Conservation (phyloP, 1,284 basidiomycete genomes). For the Ceratobasidium sp. region DNA sequence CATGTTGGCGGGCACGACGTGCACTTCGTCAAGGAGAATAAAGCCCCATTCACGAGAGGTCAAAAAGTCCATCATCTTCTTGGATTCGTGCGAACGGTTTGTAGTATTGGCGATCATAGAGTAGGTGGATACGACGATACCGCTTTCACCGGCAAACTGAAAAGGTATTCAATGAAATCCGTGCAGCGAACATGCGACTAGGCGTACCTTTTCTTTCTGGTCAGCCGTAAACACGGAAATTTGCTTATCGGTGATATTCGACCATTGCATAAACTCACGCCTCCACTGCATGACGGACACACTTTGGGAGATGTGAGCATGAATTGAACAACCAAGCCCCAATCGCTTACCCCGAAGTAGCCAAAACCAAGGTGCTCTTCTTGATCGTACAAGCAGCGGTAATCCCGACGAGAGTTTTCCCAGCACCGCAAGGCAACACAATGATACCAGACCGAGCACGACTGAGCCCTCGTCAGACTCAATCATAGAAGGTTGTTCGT, state of each 20-base stretch:
- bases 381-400: slow-evolving; percentile 99
- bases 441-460: slow-evolving; percentile 98
- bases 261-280: slow-evolving; percentile 96
- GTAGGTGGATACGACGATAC: slow-evolving; percentile 96
- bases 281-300: slow-evolving; percentile 99
- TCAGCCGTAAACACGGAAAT: slow-evolving; percentile 95
- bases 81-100: slow-evolving; percentile 93
- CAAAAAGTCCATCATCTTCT: slow-evolving; percentile 99
- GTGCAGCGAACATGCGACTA: background rate
- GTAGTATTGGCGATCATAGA: slow-evolving; percentile 98
- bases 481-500: background rate
- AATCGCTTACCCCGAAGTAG: slow-evolving; percentile 85
- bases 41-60: slow-evolving; percentile 95
- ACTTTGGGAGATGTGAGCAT: slow-evolving; percentile 54
- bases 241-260: slow-evolving; percentile 91
- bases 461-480: slow-evolving; percentile 53
- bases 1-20: slow-evolving; percentile 96
- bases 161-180: background rate
- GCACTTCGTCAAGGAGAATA: slow-evolving; percentile 93
- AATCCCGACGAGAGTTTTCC: slow-evolving; percentile 98
- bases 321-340: slow-evolving; percentile 25
- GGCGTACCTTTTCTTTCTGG: slow-evolving; percentile 85
- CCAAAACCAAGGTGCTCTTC: slow-evolving; percentile 97
- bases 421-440: slow-evolving; percentile 96
- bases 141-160: slow-evolving; percentile 90